phyloP scores from a whole-genome alignment of 768 basidiomycete species.

The Wakefieldia striispora region DNA sequence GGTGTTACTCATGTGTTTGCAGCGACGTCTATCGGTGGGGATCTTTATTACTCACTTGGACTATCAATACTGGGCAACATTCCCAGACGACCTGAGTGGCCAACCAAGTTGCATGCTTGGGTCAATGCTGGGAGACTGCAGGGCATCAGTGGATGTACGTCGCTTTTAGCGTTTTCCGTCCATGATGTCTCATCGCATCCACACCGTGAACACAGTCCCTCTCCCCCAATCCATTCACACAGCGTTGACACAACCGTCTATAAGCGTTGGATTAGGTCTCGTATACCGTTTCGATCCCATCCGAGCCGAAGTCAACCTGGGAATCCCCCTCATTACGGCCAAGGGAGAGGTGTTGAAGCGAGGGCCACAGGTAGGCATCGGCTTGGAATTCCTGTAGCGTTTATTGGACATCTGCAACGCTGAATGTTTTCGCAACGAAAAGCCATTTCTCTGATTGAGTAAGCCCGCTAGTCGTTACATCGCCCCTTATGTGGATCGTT shows the following conservation, averaged over 20 bases:
- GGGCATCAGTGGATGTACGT: slow-evolving; percentile 52
- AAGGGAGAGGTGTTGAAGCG: slow-evolving; percentile 63
- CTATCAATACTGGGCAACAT: slow-evolving; percentile 73
- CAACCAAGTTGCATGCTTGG: slow-evolving; percentile 77
- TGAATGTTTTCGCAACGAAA: neutral
- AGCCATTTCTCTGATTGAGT: neutral
- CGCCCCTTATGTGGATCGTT: too few relatives aligned
- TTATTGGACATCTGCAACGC: slow-evolving; percentile 5
- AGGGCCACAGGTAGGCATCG: slow-evolving; percentile 81
- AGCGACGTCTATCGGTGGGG: slow-evolving; percentile 88
- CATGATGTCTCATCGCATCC: neutral
- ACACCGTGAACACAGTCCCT: slow-evolving; percentile 3
- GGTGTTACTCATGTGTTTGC: neutral
- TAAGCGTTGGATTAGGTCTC: slow-evolving; percentile 80
- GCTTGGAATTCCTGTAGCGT: slow-evolving; percentile 67
- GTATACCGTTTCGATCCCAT: slow-evolving; percentile 82
- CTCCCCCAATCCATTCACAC: slow-evolving; percentile 10
- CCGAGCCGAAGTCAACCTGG: slow-evolving; percentile 86
- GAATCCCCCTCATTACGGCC: slow-evolving; percentile 72
- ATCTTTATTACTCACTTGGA: slow-evolving; percentile 77
- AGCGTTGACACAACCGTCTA: slow-evolving; percentile 44
- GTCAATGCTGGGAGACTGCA: slow-evolving; percentile 80
- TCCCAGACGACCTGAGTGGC: slow-evolving; percentile 76
- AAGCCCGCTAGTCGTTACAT: too few relatives aligned
- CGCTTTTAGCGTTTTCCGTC: neutral